Base-by-base conservation (phyloP, 2,329 filamentous ascomycete genomes). In the Macrophomina pseudophaseolina region DNA sequence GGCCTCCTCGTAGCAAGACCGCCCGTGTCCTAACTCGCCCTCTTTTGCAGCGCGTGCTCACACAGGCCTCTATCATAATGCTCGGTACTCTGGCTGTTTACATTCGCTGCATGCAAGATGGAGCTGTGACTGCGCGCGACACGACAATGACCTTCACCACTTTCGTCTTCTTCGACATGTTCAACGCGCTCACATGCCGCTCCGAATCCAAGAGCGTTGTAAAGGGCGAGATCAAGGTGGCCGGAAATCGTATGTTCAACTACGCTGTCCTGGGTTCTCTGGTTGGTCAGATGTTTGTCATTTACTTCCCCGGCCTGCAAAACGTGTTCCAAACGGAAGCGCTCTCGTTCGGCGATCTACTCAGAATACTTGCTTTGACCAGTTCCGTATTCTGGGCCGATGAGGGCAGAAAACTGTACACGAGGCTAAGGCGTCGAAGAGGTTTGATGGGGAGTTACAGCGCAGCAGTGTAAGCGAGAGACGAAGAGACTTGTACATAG, bases 71-170 rank as follows among this genome's bases (percentile, higher is more conserved):
- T 52, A 89, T 98, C 73, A 97, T 99, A 79, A 97, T 97, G 88
- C 78, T 91, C 28, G 95, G 95, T 71, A 99, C 95, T 0, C 90
- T 99, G 80, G 85, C 90, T 49, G 91, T 97, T 65, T 99, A 99
- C 81, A 89, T 92, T 71, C 91, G 89, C 75, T 94, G 98, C 81
- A 97, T 99, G 92, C 83, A 90, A 58, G 93, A 96, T 75, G 90
- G 92, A 65, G 83, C 90, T 67, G 91, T 98, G 67, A 96, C 90
- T 1, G 92, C 92, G 59, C 93, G 96, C 72, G 95, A 99, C 80
- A 99, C 95, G 1, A 99, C 95, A 70, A 97, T 99, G 91, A 98
- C 95, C 0, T 99, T 99, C 77, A 99, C 95, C 5, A 97, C 94
- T 80, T 99, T 99, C 76, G 95, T 99, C 53, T 87, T 99, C 64